A percentile compares a stretch with the other conserved stretches of the same genome.
These are phyloP conservation scores for Inonotus obliquus DNA, from an alignment of 1,284 basidiomycete species.

Conservation along the genomic window DNA sequence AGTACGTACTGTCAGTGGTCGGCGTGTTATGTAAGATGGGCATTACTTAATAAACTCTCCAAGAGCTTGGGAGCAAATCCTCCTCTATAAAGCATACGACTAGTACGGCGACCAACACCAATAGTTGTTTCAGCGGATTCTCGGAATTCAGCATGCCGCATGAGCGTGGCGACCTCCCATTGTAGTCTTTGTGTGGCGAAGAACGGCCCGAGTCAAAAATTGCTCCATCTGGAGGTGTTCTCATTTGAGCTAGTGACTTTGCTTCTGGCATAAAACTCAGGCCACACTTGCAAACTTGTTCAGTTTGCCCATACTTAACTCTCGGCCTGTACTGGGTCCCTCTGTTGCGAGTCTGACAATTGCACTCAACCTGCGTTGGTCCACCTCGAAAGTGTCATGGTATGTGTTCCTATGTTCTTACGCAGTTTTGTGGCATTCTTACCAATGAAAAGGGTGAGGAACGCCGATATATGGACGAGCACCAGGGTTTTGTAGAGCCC, in stretches of 20 bases:
- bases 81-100: too few species aligned
- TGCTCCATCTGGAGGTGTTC: not conserved
- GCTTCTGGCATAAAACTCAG: not conserved
- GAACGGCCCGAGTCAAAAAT: not conserved
- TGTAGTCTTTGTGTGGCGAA: not conserved
- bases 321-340: not conserved
- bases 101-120: too few species aligned
- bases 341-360: not conserved
- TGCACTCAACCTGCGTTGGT: conserved; percentile 1
- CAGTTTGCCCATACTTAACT: conserved; percentile 9
- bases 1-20: too few species aligned
- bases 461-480: not conserved
- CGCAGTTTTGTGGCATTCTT: not conserved
- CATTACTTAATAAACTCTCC: too few species aligned
- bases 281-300: conserved; percentile 4
- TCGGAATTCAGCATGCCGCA: too few species aligned
- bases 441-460: not conserved
- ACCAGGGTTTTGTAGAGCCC: conserved; percentile 1
- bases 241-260: conserved; percentile 6
- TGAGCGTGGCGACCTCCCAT: not conserved
- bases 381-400: not conserved
- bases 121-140: too few species aligned
- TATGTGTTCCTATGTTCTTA: not conserved
- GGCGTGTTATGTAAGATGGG: too few species aligned
- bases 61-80: too few species aligned